Evolutionary conservation across 108 stramenopile genomes (phyloP), one percentile per base, ranked within the genome.

Genomic region (Heterococcus sp.): DNA sequence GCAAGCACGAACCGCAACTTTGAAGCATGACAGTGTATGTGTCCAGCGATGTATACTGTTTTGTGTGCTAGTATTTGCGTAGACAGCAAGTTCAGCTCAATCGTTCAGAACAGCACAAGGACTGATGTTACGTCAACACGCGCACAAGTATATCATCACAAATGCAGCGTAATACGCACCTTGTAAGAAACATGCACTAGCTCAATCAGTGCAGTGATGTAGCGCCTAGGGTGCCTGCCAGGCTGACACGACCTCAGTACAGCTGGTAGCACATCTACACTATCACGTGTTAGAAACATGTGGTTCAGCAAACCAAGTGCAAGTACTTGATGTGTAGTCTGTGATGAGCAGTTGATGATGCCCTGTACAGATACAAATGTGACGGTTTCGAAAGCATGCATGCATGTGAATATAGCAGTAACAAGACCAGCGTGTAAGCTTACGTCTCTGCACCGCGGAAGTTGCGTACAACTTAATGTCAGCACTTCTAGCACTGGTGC

Each of bases 291-390:
- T 8, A 58, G 46, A 21, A 14, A 58, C 14, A 58, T 21, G 46
- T 58, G 46, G 14, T 71, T 29, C 33, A 81, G 36, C 3, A 81
- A 72, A 73, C 79, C 79, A 32, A 81, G 65, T 8, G 79, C 79
- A 33, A 81, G 40, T 2, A 72, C 35, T 38, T 70, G 79, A 72
- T 81, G 79, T 39, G 71, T 32, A 71, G 37, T 34, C 69, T 70
- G 72, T 27, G 79, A 65, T 35, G 79, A 81, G 28, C 66, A 71
- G 38, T 69, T 81, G 35, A 81, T 63, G 30, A 73, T 34, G 26
- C 37, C 31, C 79, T 81, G 79, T 37, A 1, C 11, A 32, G n/a
- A 32, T 8, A 21, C 14, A 21, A 21, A 21, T 8, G 46, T n/a
- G n/a, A n/a, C n/a, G n/a, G n/a, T n/a, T n/a, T n/a, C n/a, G n/a